Base-by-base conservation (phyloP, 768 basidiomycete species). In the Kwoniella sp. region DNA sequence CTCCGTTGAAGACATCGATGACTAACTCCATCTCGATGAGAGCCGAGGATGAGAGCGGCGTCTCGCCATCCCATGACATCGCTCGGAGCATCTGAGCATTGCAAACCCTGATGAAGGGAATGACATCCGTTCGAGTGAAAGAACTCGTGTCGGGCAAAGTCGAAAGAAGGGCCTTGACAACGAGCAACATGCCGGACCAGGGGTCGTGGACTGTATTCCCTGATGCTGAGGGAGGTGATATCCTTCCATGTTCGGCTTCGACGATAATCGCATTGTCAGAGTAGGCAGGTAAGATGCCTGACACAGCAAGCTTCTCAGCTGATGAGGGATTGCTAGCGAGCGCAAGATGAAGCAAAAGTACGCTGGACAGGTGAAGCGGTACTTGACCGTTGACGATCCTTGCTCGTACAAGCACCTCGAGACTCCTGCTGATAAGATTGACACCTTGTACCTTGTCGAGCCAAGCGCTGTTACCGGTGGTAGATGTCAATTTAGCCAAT, bases 311-410 rank as follows among this genome's bases (percentile, higher is more conserved):
- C 63, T 90, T 83, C 77, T 95, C 93, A 0, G 93, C 92, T 0
- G 91, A 88, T 1, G 86, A 84, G 0, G 88, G 86, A 58, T 90
- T 85, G 64, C 86, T 86, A 17, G 90, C 91, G 22, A 96, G 82
- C 0, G 90, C 86, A 83, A 93, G 89, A 74, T 95, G 92, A 82
- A 96, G 91, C 30, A 89, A 83, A 59, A 96, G 86, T 62, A 95
- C 83, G 71, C 91, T 89, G 0, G 89, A 87, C 0, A 89, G 84
- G 73, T 92, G 92, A 20, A 28, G 90, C 81, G 13, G 90, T 86
- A 74, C 86, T 4, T 62, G 66, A 26, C 53, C 71, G 4, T 68
- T 55, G 31, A 85, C 85, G 4, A 93, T 82, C 70, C 92, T 89
- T 30, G 86, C 85, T 61, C 86, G 85, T 29, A 84, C 85, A 71